Base-by-base conservation (phyloP, 257 asterid genomes). In the Solanum microdontum region DNA sequence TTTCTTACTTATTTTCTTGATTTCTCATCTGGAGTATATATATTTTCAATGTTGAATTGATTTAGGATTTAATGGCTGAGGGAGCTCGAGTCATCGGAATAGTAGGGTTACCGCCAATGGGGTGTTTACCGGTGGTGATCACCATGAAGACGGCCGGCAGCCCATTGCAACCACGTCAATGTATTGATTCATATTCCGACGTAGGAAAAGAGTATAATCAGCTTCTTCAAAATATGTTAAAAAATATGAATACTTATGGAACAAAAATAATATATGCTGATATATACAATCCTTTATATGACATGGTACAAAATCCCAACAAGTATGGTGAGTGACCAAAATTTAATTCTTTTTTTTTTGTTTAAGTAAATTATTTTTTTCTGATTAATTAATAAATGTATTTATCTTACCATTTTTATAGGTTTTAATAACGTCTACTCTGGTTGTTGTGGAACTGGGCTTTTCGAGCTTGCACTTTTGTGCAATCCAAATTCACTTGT, bases 381-480 rank as follows among this genome's bases (percentile, higher is more conserved):
- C 15, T 82, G 40, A 82, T 55, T 26, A 82, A n/a, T 79, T 76
- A 7, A 77, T 48, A 55, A 82, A 43, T 15, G 8, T 21, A 68
- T n/a, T 0, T 21, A 68, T n/a, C 17, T 15, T 58, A 14, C 6
- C 12, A 3, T 17, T 15, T 17, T 73, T 48, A 13, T 66, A 95
- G 98, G 96, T 83, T 93, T 92, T 83, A 90, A 90, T 6, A 76
- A 87, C 8, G 93, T 90, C 30, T 85, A 87, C 66, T 28, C 40
- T 7, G 97, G 98, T 1, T 94, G 98, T 68, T 94, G 98, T 74
- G 98, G 96, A 64, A 94, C 90, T 83, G 97, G 98, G 60, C 23
- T 88, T 0, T 3, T 94, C 2, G 96, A 95, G 85, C 55, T 79
- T 4, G 33, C 91, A 32, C 10, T 87, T 24, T 14, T 91, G 30